Conservation (phyloP, 2,329 filamentous ascomycete species). For the Sphaerulina populicola region DNA sequence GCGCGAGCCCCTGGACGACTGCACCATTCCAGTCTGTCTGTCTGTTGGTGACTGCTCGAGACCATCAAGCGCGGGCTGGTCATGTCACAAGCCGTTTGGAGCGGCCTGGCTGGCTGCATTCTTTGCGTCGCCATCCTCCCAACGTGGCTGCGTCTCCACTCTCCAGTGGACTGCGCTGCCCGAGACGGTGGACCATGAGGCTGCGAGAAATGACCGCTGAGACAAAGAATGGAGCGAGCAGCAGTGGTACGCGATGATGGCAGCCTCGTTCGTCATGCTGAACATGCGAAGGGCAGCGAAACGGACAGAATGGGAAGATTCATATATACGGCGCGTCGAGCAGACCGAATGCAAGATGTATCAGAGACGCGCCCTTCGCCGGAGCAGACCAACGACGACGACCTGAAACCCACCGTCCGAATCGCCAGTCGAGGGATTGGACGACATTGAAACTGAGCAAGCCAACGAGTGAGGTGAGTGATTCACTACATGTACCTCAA, state of each 20-base stretch:
- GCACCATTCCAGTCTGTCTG: not conserved
- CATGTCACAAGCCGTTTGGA: conserved; percentile 12
- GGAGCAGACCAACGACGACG: conserved; percentile 8
- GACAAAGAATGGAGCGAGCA: conserved; percentile 16
- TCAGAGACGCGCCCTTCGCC: conserved; percentile 9
- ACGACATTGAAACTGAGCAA: conserved; percentile 6
- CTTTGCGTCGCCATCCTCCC: conserved; percentile 10
- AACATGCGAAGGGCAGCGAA: not conserved
- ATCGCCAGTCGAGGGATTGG: conserved; percentile 6
- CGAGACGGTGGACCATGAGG: conserved; percentile 16
- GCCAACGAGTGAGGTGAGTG: not conserved
- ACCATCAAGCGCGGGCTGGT: conserved; percentile 6
- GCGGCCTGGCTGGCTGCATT: conserved; percentile 15
- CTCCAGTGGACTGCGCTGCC: not conserved
- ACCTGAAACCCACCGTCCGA: conserved; percentile 13
- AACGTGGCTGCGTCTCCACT: conserved; percentile 3
- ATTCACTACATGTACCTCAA: not conserved
- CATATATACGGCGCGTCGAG: conserved; percentile 4
- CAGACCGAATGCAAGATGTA: not conserved
- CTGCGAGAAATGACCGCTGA: conserved; percentile 18
- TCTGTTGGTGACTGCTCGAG: not conserved
- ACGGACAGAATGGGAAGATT: not conserved
- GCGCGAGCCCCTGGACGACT: conserved; percentile 2
- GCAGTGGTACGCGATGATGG: not conserved
- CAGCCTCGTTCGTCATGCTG: not conserved